A percentile compares a stretch with the other conserved stretches of the same genome.
These are phyloP conservation scores for Jatropha podagrica DNA, from an alignment of 441 rosid species.

Conservation along the genomic window DNA sequence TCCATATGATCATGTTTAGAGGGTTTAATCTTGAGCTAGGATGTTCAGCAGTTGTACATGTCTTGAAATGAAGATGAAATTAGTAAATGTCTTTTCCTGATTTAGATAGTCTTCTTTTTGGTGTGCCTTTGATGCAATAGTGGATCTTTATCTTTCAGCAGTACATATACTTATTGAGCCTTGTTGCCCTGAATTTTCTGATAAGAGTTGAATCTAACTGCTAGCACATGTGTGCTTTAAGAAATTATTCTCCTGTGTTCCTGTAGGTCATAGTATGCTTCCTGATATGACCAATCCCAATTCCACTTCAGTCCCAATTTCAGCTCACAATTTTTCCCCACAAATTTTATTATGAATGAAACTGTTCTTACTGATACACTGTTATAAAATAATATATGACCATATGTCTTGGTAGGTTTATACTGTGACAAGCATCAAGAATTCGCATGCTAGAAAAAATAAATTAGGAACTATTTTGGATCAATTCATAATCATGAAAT, in stretches of 20 bases:
- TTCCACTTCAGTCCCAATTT: not conserved
- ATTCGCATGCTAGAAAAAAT: not conserved
- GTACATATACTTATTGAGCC: not conserved
- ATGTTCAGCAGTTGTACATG: constrained; percentile 16
- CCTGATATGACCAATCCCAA: no score
- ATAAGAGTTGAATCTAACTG: not conserved
- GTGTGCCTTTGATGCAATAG: not conserved
- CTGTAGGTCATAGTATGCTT: not conserved
- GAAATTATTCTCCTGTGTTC: not conserved
- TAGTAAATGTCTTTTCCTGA: constrained; percentile 1
- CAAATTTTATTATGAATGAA: not conserved
- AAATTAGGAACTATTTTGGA: not conserved
- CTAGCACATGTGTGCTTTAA: constrained; percentile 1
- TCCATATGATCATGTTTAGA: constrained; percentile 16
- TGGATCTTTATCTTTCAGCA: constrained; percentile 4
- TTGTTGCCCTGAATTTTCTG: not conserved
- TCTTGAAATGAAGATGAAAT: constrained; percentile 7
- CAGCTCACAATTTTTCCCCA: not conserved
- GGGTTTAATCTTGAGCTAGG: constrained; percentile 7
- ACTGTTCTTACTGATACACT: not conserved
- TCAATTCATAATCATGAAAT: not conserved
- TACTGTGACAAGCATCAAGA: not conserved
- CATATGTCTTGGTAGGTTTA: not conserved
- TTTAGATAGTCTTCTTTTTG: constrained; percentile 8
- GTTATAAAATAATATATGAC: no score